These are phyloP conservation scores for Holtermannia corniformis DNA, from an alignment of 768 basidiomycete species.

Conservation along the genomic window DNA sequence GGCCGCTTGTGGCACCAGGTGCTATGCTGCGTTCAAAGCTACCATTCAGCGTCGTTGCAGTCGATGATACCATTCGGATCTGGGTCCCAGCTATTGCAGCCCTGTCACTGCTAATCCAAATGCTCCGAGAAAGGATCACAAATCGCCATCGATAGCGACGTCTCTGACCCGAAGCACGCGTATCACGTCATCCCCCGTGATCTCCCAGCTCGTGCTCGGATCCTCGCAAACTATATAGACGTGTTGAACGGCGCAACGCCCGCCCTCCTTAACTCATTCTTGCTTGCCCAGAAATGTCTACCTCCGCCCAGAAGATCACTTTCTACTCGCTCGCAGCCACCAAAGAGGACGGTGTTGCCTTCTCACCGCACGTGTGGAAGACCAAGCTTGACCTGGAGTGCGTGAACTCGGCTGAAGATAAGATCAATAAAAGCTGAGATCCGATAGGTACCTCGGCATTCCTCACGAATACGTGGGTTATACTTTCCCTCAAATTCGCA, in stretches of 20 bases:
- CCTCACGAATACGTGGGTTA: neutral
- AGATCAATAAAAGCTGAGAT: neutral
- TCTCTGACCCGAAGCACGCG: neutral
- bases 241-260: neutral
- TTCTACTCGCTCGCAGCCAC: neutral
- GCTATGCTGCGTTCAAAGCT: too few species aligned
- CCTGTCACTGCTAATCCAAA: too few species aligned
- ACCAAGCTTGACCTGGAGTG: neutral
- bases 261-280: neutral
- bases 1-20: too few species aligned
- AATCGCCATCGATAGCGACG: too few species aligned
- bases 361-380: neutral
- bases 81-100: too few species aligned
- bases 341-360: neutral
- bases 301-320: neutral
- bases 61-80: too few species aligned
- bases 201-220: neutral
- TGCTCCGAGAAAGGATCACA: too few species aligned
- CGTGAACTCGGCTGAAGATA: neutral
- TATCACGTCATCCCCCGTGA: neutral
- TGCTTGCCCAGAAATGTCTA: neutral
- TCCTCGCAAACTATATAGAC: neutral
- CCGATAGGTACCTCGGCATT: neutral
- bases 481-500: conserved; percentile 2
- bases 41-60: too few species aligned